Base-by-base conservation (phyloP, 2,329 filamentous ascomycete genomes). In the Podosphaera leucotricha region DNA sequence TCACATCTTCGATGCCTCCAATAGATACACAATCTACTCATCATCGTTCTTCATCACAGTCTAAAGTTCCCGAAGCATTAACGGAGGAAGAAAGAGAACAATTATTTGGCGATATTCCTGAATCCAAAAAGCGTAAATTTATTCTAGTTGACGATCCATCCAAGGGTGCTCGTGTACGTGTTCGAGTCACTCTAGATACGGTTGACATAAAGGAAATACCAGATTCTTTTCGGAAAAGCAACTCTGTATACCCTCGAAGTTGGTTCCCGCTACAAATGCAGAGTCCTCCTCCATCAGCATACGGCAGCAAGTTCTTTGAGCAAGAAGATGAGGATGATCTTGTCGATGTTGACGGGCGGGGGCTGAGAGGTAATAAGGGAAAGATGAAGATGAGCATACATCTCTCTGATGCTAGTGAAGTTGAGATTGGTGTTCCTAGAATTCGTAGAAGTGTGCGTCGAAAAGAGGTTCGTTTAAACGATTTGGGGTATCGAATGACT, bases 201-300 rank as follows among this genome's bases (percentile, higher is more conserved):
- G 85, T 94, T 53, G 80, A 94, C 59, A 92, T 90, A 65, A 80
- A 86, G 55, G 87, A 95, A 61, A 92, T 95, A 57, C 87, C 87
- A 1, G 87, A 95, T 60, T 90, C 83, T 15, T 94, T 93, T 64
- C 81, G 87, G 52, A 85, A 85, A 62, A 75, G 73, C 45, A 87
- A 87, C 54, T 84, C 82, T 8, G 86, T 95, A 2, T 95, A 78
- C 55, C 87, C 86, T 7, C 79, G 85, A 41, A 86, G 82, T 46
- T 95, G 87, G 63, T 93, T 90, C 58, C 83, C 86, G 1, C 75
- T 84, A 38, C 84, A 94, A 63, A 92, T 93, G 84, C 83, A 87
- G 56, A 80, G 77, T 47, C 80, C 81, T 6, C 80, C 83, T 11
- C 78, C 80, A 0, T 80, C 75, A 44, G 76, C 81, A 1, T 77